A percentile compares a stretch with the other conserved stretches of the same genome.
Conservation (phyloP, 768 basidiomycete genomes). For the Termitomyces sp. region DNA sequence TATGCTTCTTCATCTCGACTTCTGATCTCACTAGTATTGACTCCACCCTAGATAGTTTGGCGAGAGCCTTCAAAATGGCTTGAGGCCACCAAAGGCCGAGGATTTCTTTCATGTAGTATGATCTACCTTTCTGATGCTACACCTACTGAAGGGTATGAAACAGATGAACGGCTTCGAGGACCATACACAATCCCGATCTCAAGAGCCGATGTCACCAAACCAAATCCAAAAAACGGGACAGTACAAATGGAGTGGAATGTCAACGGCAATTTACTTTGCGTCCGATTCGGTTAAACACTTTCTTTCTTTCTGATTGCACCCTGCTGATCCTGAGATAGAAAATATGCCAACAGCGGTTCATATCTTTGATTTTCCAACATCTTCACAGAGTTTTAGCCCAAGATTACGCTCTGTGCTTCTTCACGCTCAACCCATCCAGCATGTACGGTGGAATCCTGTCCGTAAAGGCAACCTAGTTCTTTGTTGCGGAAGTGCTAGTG, state of each 20-base stretch:
- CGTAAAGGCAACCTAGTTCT: conserved; percentile 67
- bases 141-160: background rate
- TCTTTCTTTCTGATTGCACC: background rate
- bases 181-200: conserved; percentile 48
- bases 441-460: conserved; percentile 82
- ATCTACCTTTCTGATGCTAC: background rate
- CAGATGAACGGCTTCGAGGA: conserved; percentile 66
- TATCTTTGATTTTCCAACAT: conserved; percentile 69
- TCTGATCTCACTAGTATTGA: background rate
- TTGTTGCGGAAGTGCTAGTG: conserved; percentile 62
- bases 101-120: conserved; percentile 78
- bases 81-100: conserved; percentile 76
- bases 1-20: conserved; percentile 30
- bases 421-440: conserved; percentile 59
- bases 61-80: conserved; percentile 84
- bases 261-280: conserved; percentile 68
- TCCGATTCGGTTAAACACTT: conserved; percentile 58
- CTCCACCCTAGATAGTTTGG: conserved; percentile 63
- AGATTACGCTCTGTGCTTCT: conserved; percentile 63
- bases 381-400: conserved; percentile 55
- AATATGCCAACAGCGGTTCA: conserved; percentile 60
- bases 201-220: conserved; percentile 56
- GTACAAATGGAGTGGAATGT: conserved; percentile 80
- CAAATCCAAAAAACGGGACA: conserved; percentile 63
- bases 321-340: conserved; percentile 36